These are phyloP conservation scores for Xylaria scruposa DNA, from an alignment of 495 filamentous ascomycete species.

Conservation along the genomic window DNA sequence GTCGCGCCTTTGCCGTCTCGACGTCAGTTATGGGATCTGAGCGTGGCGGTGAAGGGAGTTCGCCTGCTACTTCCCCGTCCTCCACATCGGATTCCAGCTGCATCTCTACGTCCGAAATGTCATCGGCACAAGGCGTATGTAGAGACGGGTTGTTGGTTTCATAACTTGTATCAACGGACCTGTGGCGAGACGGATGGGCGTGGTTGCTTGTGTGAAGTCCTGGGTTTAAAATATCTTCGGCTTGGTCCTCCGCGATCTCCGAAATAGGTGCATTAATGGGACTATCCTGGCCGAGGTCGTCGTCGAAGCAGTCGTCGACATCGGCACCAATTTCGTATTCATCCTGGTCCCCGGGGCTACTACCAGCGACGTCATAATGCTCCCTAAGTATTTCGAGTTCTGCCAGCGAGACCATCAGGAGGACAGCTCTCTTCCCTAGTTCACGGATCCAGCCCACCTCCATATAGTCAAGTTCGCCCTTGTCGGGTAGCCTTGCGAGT, in stretches of 20 bases:
- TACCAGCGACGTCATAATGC: constrained; percentile 44
- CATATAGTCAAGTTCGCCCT: constrained; percentile 62
- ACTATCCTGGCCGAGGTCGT: constrained; percentile 32
- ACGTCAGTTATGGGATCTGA: constrained; percentile 51
- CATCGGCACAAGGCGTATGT: background rate
- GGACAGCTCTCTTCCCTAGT: constrained; percentile 64
- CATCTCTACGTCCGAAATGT: constrained; percentile 44
- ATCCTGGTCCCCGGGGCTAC: constrained; percentile 34
- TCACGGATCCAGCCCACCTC: constrained; percentile 65
- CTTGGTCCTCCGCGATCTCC: constrained; percentile 26
- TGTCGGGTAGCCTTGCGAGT: constrained; percentile 62
- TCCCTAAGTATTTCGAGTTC: constrained; percentile 50
- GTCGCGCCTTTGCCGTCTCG: constrained; percentile 64
- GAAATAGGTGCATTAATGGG: constrained; percentile 31
- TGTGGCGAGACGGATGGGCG: background rate
- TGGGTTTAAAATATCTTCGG: no score
- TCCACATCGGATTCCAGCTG: constrained; percentile 43
- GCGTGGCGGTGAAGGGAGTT: constrained; percentile 29
- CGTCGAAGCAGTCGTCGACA: constrained; percentile 33
- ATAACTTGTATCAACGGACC: background rate
- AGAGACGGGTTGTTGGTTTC: background rate
- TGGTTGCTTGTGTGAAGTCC: background rate
- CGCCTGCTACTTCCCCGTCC: constrained; percentile 52
- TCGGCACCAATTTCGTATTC: constrained; percentile 38
- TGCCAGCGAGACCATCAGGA: constrained; percentile 59